Conservation (phyloP, 768 basidiomycete species). For the Polyporus arcularius region DNA sequence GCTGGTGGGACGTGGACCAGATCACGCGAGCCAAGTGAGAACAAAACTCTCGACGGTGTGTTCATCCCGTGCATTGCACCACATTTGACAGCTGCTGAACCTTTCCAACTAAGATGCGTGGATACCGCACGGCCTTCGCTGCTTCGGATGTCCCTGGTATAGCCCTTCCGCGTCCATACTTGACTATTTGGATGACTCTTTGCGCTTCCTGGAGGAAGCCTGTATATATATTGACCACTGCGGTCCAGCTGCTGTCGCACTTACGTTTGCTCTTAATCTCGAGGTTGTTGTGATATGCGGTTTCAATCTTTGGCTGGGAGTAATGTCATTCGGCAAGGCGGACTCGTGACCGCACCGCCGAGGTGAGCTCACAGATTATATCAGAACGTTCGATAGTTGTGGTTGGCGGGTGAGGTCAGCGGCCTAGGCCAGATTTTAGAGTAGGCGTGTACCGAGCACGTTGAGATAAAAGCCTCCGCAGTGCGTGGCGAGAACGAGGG, state of each 20-base stretch:
- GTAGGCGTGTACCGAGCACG: slow-evolving; percentile 1
- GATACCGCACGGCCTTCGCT: neutral
- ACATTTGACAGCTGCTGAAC: neutral
- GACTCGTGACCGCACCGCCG: slow-evolving; percentile 7
- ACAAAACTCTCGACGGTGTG: neutral
- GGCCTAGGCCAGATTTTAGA: slow-evolving; percentile 8
- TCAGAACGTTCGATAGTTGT: slow-evolving; percentile 2
- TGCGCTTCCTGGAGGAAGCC: neutral
- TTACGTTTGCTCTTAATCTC: neutral
- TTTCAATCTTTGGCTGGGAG: neutral
- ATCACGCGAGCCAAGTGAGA: slow-evolving; percentile 17
- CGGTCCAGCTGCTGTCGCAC: slow-evolving; percentile 1
- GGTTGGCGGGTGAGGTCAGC: slow-evolving; percentile 1
- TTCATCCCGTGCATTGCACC: neutral
- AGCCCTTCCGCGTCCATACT: slow-evolving; percentile 7
- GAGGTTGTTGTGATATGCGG: neutral
- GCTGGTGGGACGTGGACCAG: slow-evolving; percentile 36
- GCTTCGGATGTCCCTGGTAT: neutral
- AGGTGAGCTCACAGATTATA: slow-evolving; percentile 6
- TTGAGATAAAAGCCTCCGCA: slow-evolving; percentile 14
- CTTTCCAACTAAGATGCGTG: neutral
- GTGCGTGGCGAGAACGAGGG: slow-evolving; percentile 15
- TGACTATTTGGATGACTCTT: neutral
- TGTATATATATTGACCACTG: slow-evolving; percentile 8
- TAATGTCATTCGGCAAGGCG: neutral